These are phyloP conservation scores for Claviceps sp. DNA, from an alignment of 2,329 filamentous ascomycete species.

Conservation along the genomic window DNA sequence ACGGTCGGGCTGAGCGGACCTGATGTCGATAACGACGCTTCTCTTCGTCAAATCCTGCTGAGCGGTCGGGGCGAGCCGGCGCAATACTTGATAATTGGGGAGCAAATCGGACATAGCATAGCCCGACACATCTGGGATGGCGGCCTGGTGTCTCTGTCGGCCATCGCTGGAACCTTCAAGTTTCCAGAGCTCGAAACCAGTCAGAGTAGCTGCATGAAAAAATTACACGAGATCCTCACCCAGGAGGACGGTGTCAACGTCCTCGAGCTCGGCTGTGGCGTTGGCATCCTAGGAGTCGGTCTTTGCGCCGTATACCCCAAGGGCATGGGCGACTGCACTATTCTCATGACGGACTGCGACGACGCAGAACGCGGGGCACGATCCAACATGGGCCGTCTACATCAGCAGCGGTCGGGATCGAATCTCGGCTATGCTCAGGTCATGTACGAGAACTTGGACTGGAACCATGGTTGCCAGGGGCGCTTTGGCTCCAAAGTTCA, in stretches of 20 bases:
- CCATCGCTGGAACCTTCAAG: slow-evolving; percentile 17
- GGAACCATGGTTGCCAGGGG: slow-evolving; percentile 36
- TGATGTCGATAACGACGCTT: slow-evolving; percentile 12
- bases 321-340: slow-evolving; percentile 13
- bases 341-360: slow-evolving; percentile 42
- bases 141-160: slow-evolving; percentile 31
- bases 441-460: slow-evolving; percentile 42
- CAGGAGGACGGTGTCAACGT: slow-evolving; percentile 23
- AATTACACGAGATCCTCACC: slow-evolving; percentile 18
- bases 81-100: slow-evolving; percentile 30
- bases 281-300: slow-evolving; percentile 41
- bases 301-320: slow-evolving; percentile 24
- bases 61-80: slow-evolving; percentile 11
- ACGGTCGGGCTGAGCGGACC: slow-evolving; percentile 23
- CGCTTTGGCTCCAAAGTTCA: slow-evolving; percentile 27
- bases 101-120: slow-evolving; percentile 47
- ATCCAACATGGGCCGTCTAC: slow-evolving; percentile 30
- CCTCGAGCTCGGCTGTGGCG: slow-evolving; percentile 43
- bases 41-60: slow-evolving; percentile 17
- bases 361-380: slow-evolving; percentile 37
- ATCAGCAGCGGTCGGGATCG: slow-evolving; percentile 5
- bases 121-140: slow-evolving; percentile 47
- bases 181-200: slow-evolving; percentile 15
- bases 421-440: slow-evolving; percentile 14
- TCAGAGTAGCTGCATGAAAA: slow-evolving; percentile 15